Evolutionary conservation across 192 early-diverging fungal genomes (phyloP).

Genomic region (Coemansia sp.): DNA sequence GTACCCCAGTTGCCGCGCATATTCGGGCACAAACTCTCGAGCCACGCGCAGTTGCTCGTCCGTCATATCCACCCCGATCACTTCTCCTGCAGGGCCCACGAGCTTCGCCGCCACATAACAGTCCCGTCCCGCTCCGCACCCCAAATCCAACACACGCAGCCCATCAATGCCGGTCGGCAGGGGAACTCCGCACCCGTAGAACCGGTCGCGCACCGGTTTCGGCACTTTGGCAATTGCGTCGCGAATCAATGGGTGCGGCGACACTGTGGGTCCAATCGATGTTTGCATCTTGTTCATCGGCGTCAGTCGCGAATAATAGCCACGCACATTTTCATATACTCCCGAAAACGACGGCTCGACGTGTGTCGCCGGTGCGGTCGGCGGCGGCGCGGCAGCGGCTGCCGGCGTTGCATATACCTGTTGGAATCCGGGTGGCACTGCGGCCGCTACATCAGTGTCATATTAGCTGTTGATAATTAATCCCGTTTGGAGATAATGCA

Average conservation of each 20-base stretch:
- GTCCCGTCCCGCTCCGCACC: conserved; percentile 50
- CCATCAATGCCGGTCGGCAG: conserved; percentile 50
- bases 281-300: conserved; percentile 45
- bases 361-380: neutral
- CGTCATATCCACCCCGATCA: conserved; percentile 56
- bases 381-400: neutral
- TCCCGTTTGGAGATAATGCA: neutral
- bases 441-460: conserved; percentile 11
- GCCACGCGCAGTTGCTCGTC: conserved; percentile 52
- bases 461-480: neutral
- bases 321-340: conserved; percentile 52
- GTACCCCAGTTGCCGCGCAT: conserved; percentile 41
- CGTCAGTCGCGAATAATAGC: conserved; percentile 52
- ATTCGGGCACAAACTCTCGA: conserved; percentile 20
- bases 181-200: conserved; percentile 50
- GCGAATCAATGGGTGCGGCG: conserved; percentile 30
- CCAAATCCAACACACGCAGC: conserved; percentile 47
- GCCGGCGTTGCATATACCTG: conserved; percentile 20
- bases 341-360: conserved; percentile 28
- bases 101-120: conserved; percentile 52
- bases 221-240: conserved; percentile 38
- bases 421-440: conserved; percentile 37
- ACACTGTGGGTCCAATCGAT: conserved; percentile 42
- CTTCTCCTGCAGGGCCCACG: conserved; percentile 43
- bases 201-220: conserved; percentile 33